Base-by-base conservation (phyloP, 352 stramenopile species). In the Pythium volutum region DNA sequence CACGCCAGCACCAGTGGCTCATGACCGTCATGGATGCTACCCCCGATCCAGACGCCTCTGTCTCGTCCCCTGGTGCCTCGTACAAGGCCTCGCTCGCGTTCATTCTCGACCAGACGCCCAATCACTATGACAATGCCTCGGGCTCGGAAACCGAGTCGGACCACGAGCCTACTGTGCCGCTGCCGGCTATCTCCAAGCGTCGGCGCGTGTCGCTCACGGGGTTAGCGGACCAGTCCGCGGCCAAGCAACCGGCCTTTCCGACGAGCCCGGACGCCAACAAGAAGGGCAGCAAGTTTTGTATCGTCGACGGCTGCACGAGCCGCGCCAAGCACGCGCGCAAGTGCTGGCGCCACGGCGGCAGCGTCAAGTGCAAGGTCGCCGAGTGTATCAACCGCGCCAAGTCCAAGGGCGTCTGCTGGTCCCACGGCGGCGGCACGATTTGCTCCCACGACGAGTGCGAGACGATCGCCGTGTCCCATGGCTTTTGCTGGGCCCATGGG, bases 381-480 rank as follows among this genome's bases (percentile, higher is more conserved):
- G 77, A 81, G 22, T 91, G 82, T 65, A 72, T 66, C 36, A 89
- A 89, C 51, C 75, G 77, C 23, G 77, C 77, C 66, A 87, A 87
- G 77, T 83, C 73, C 49, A 81, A 83, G 53, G 74, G 77, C 52
- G 73, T 87, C 1, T 87, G 77, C 59, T 87, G 77, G 77, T 83
- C 75, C 42, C 77, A 87, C 15, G 36, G 36, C 36, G 36, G 36
- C 36, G 36, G 36, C 36, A 43, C 14, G 12, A 18, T 69, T 54
- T 51, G 39, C 34, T 43, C 36, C 0, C 20, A 45, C n/a, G 31
- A 50, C n/a, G 47, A 66, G 12, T 72, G 66, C 53, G 51, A 43
- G 16, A 43, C 36, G 2, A 72, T 69, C 38, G 52, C 66, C 12
- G 52, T 72, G 3, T 69, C 66, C 0, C 55, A 72, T 20, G 66